Evolutionary conservation across 2,329 filamentous ascomycete species (phyloP).

Genomic region (Neurospora sp.): DNA sequence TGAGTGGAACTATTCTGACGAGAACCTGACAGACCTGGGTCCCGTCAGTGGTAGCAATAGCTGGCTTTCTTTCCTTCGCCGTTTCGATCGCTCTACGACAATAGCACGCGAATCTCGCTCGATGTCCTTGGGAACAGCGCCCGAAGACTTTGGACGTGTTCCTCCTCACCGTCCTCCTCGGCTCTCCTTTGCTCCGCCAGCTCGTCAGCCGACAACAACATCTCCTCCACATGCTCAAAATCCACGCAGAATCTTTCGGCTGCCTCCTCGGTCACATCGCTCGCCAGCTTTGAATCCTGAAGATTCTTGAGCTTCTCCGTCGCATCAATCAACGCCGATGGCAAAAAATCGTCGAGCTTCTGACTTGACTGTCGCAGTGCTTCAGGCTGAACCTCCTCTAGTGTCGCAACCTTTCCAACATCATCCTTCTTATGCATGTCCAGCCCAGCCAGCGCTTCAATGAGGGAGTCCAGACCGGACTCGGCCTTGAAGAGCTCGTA

Average conservation of each 20-base stretch:
- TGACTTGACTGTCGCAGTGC: slow-evolving; percentile 61
- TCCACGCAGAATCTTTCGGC: slow-evolving; percentile 76
- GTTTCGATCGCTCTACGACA: slow-evolving; percentile 32
- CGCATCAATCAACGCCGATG: slow-evolving; percentile 87
- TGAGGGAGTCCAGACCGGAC: slow-evolving; percentile 62
- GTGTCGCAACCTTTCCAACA: slow-evolving; percentile 42
- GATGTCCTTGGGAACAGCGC: slow-evolving; percentile 48
- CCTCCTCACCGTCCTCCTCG: slow-evolving; percentile 9
- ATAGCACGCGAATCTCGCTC: slow-evolving; percentile 48
- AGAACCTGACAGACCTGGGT: neutral
- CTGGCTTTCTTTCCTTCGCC: neutral
- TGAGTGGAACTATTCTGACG: neutral
- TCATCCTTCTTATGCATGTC: slow-evolving; percentile 30
- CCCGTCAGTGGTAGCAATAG: slow-evolving; percentile 12
- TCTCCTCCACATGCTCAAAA: slow-evolving; percentile 56
- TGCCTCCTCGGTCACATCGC: slow-evolving; percentile 71
- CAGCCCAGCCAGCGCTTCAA: slow-evolving; percentile 43
- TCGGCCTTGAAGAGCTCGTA: slow-evolving; percentile 61
- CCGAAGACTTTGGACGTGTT: slow-evolving; percentile 26
- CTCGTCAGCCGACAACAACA: slow-evolving; percentile 36
- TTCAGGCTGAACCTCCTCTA: slow-evolving; percentile 49
- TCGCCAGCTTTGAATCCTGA: slow-evolving; percentile 60
- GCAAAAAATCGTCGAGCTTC: slow-evolving; percentile 78
- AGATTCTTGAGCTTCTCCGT: slow-evolving; percentile 69
- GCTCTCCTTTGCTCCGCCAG: slow-evolving; percentile 17